phyloP scores from a whole-genome alignment of 495 filamentous ascomycete species.

The Hypoxylon rickii region DNA sequence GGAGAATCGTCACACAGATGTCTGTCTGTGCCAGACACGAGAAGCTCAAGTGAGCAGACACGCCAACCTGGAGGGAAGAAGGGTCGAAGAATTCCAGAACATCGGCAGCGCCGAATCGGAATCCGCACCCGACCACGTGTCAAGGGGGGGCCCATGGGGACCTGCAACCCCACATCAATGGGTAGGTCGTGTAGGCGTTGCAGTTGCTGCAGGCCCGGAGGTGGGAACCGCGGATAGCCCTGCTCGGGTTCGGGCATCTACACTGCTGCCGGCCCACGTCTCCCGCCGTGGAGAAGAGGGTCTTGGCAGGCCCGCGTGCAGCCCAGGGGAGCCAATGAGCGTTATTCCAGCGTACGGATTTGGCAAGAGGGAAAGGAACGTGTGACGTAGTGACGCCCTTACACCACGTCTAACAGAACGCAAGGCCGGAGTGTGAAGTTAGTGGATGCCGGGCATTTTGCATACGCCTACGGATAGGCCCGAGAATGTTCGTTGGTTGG shows the following conservation, averaged over 20 bases:
- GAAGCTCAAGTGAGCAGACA: not conserved
- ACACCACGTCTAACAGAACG: no score
- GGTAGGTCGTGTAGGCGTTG: not conserved
- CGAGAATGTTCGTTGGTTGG: no score
- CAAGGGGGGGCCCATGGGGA: not conserved
- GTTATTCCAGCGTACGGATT: not conserved
- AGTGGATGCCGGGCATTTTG: no score
- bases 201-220: not conserved
- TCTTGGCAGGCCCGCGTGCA: not conserved
- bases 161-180: not conserved
- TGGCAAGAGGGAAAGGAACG: not conserved
- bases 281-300: no score
- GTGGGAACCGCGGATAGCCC: not conserved
- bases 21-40: not conserved
- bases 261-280: not conserved
- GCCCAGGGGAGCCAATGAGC: not conserved
- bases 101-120: not conserved
- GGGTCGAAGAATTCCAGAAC: not conserved
- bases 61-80: not conserved
- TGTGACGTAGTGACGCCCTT: no score
- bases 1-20: not conserved
- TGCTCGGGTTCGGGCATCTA: not conserved
- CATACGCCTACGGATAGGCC: no score
- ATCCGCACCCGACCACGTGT: not conserved
- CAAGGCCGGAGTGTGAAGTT: no score